These are phyloP conservation scores for Maudiozyma pseudohumilis DNA, from an alignment of 805 yeast species.

Conservation along the genomic window DNA sequence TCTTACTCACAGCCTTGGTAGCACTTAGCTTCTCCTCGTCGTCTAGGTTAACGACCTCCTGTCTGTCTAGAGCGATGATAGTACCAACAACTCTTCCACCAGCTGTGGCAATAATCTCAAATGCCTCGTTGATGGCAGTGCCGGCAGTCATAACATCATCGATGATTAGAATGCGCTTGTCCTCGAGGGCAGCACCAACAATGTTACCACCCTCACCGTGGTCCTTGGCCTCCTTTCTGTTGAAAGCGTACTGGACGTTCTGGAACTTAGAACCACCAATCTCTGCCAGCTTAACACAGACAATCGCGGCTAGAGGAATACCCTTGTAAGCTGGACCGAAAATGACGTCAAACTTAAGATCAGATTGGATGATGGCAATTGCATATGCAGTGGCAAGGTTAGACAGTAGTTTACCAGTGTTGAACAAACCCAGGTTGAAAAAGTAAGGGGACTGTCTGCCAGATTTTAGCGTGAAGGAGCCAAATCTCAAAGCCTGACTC, in stretches of 20 bases:
- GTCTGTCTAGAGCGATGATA: slow-evolving; percentile 89
- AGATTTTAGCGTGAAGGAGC: slow-evolving; percentile 79
- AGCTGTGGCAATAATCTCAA: slow-evolving; percentile 59
- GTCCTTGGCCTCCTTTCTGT: slow-evolving; percentile 92
- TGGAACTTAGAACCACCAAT: slow-evolving; percentile 72
- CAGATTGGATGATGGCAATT: slow-evolving; percentile 69
- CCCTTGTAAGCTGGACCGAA: slow-evolving; percentile 99
- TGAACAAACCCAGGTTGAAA: slow-evolving; percentile 86
- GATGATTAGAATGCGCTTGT: slow-evolving; percentile 69
- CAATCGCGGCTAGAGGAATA: slow-evolving; percentile 86
- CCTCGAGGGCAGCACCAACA: slow-evolving; percentile 72
- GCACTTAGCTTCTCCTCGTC: slow-evolving; percentile 46
- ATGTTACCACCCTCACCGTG: slow-evolving; percentile 97
- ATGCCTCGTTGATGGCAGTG: slow-evolving; percentile 93
- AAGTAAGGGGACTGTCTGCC: slow-evolving; percentile 95
- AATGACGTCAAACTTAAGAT: slow-evolving; percentile 75
- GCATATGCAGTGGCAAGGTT: slow-evolving; percentile 85
- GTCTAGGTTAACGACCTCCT: slow-evolving; percentile 70
- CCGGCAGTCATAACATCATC: slow-evolving; percentile 99
- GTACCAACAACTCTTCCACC: slow-evolving; percentile 73
- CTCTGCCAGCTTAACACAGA: slow-evolving; percentile 87
- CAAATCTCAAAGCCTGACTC: slow-evolving; percentile 76
- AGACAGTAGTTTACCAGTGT: slow-evolving; percentile 68
- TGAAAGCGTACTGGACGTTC: slow-evolving; percentile 78
- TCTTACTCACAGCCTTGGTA: slow-evolving; percentile 65